Base-by-base conservation (phyloP, 1,139 yeast genomes). In the Taiozyma sp. region DNA sequence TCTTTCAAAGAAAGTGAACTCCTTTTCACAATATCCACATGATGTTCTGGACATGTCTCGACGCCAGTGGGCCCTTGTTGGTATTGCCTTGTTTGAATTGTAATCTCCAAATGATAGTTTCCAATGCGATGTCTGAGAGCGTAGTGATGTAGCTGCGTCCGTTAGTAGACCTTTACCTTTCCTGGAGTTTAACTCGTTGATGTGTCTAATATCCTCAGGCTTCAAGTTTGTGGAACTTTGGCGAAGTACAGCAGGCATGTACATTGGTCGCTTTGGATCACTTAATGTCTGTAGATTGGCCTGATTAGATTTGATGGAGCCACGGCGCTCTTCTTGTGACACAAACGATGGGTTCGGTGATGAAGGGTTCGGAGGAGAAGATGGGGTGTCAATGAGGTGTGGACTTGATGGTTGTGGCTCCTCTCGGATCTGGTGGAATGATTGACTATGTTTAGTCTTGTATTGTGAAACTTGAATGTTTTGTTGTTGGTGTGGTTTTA, bases 191-290 rank as follows among this genome's bases (percentile, higher is more conserved):
- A 56, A 57, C 26, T 60, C 64, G 46, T 62, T 62, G 24, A 62
- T 62, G 26, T 54, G 53, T 32, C 50, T 47, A 22, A 68, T 49
- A 50, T 68, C 73, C 44, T 69, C 73, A 14, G 65, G 68, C 24
- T 68, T 70, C 43, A 71, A 60, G 49, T 71, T 72, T 1, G 76
- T 70, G 50, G 64, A 68, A 0, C 79, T 73, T 62, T 79, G 81
- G 34, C 97, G 75, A 50, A 91, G 72, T 7, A 90, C 98, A 0
- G 97, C 97, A 0, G 98, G 97, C 0, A 87, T 76, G 64, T 89
- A 90, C 73, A 90, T 72, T 7, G 97, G 97, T 60, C 87, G 84
- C 62, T 90, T 79, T 51, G 89, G 88, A 28, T 83, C 83, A 55
- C 80, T 80, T 47, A 85, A 80, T 57, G 84, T 89, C 61, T 81